Evolutionary conservation across 2,329 filamentous ascomycete species (phyloP).

Genomic region (Lithohypha guttulata): DNA sequence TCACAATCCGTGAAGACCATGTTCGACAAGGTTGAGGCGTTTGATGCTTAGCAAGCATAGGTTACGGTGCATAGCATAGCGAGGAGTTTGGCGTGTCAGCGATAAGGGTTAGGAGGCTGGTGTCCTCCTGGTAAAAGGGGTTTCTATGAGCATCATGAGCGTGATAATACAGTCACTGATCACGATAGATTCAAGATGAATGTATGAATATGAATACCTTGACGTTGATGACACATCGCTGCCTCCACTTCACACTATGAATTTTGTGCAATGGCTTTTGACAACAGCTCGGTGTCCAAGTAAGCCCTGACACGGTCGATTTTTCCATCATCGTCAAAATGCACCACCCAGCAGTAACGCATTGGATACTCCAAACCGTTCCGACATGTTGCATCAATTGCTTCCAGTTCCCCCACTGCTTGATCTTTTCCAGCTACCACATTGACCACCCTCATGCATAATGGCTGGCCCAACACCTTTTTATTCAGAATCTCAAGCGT

Average conservation of each 20-base stretch:
- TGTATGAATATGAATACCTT: conserved; percentile 8
- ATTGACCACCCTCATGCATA: conserved; percentile 2
- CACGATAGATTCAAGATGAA: conserved; percentile 8
- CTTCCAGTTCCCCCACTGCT: conserved; percentile 11
- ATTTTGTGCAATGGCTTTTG: conserved; percentile 11
- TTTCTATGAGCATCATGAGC: conserved; percentile 7
- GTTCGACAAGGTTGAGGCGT: neutral
- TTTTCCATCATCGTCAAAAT: conserved; percentile 10
- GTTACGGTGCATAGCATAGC: conserved; percentile 4
- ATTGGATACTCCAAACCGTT: conserved; percentile 13
- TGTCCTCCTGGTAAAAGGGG: conserved; percentile 1
- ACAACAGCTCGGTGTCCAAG: conserved; percentile 12
- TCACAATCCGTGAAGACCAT: too few species aligned
- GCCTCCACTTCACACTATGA: neutral
- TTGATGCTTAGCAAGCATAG: conserved; percentile 2
- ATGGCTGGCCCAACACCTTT: conserved; percentile 8
- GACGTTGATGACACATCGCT: neutral
- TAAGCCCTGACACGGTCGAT: conserved; percentile 13
- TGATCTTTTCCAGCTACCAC: conserved; percentile 5
- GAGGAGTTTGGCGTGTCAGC: conserved; percentile 3
- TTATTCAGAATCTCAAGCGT: conserved; percentile 11
- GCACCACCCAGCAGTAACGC: conserved; percentile 12
- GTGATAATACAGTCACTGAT: conserved; percentile 2
- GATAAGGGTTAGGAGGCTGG: neutral
- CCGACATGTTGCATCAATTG: conserved; percentile 11